Base-by-base conservation (phyloP, 306 rosid species). In the Quercus parvula region DNA sequence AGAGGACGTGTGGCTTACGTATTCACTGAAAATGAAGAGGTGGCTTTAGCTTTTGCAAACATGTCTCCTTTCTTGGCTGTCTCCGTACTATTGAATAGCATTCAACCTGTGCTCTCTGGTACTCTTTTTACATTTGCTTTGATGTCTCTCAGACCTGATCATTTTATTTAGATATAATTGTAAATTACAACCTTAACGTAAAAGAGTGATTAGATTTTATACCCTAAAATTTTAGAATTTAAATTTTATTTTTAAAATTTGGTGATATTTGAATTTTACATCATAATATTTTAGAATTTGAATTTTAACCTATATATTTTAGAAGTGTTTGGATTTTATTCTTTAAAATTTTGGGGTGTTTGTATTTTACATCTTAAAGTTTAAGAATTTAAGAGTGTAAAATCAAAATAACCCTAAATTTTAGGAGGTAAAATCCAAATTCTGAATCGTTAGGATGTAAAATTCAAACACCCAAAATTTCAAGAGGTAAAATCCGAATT, bases 71-170 rank as follows among this genome's bases (percentile, higher is more conserved):
- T 90, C 57, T 13, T 90, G 4, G 69, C 91, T 64, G 4, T 88
- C 85, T 90, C 94, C 58, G 78, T 90, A 46, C 25, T 88, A 52
- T 13, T 90, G 74, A 90, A 90, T 71, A 86, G 88, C 84, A 55
- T 90, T 54, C 93, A 90, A 71, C 91, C 90, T 10, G 90, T 90
- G 9, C 91, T 87, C 61, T 86, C 91, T 0, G 89, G 94, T 90
- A 83, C 15, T 49, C 7, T 13, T 15, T 25, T 19, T 55, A 15
- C 27, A 38, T 38, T 38, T 38, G 46, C 24, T 20, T 9, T 10
- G 19, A 22, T 5, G 4, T 2, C 7, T 19, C 46, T 38, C 22
- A 73, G 1, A n/a, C 62, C 2, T 18, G 17, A 54, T 38, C 0
- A 38, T 38, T 38, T 38, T 38, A 38, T 38, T 38, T 31, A 0